Evolutionary conservation across 352 stramenopile species (phyloP), one percentile per base, ranked within the genome.

Genomic region (Phytophthora meadii): DNA sequence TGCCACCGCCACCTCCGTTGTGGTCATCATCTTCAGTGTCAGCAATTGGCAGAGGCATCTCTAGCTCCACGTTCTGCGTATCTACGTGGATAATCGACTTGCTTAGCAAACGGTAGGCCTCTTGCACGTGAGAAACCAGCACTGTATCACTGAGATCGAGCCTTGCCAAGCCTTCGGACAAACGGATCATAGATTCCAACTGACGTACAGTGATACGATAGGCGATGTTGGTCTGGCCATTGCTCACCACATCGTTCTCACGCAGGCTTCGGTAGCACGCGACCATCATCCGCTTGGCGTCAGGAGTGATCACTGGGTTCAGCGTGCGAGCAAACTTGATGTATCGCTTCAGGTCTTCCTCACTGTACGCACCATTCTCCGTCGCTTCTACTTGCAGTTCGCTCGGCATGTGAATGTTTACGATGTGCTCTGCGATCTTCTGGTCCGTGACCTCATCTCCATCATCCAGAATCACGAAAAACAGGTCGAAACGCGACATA

Each of bases 11-110:
- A 12, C 28, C 48, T 11, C 73, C 7, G 64, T 60, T 19, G 45
- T 25, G 2, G 3, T 14, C 30, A 11, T 36, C 30, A 36, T 14
- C 30, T 14, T 36, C 30, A 3, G 7, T 36, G 8, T 36, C 30
- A 36, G 30, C 9, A 36, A 64, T 42, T 7, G 84, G 48, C 22
- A 81, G 68, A 0, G 85, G 83, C 58, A 95, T 61, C 22, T 98
- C 91, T 11, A 98, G 72, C 62, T 98, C 91, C 5, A 99, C 92
- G 77, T 99, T 96, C 65, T 98, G 94, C 45, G 94, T 98, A 62
- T 99, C 98, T 3, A 99, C 97, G 81, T 99, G 95, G 68, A 99
- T 99, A 63, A 99, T 99, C 39, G 90, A 98, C 67, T 99, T 99
- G 70, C 97, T 96, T 24, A 99, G 75, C 4, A 99, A 71, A 0